These are phyloP conservation scores for Phytophthora boehmeriae DNA, from an alignment of 352 stramenopile species.

Conservation along the genomic window DNA sequence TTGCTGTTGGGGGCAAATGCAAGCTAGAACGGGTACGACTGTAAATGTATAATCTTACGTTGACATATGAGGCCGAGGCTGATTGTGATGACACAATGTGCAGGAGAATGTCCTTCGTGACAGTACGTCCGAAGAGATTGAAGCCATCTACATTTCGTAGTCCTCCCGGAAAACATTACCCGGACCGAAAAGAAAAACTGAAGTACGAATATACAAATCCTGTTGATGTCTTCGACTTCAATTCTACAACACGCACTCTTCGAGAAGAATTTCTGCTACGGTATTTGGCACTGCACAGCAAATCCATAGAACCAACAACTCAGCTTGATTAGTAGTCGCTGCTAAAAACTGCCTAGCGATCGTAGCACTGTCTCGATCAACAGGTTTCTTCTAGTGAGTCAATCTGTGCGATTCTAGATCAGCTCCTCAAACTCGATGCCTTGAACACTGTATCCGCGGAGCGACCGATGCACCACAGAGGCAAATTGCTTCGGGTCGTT, in stretches of 20 bases:
- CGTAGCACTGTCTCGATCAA: neutral
- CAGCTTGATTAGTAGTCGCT: slow-evolving; percentile 4
- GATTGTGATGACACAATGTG: slow-evolving; percentile 1
- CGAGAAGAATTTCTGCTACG: too few relatives aligned
- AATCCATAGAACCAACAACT: neutral
- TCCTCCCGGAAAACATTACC: neutral
- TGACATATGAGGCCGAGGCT: slow-evolving; percentile 1
- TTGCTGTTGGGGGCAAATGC: slow-evolving; percentile 75
- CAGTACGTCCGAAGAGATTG: slow-evolving; percentile 84
- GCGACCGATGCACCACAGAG: slow-evolving; percentile 86
- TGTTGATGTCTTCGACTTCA: too few relatives aligned
- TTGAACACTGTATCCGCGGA: slow-evolving; percentile 82
- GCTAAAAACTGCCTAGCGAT: neutral
- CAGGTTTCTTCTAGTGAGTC: slow-evolving; percentile 4
- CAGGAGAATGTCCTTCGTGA: slow-evolving; percentile 88
- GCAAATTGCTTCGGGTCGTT: slow-evolving; percentile 94
- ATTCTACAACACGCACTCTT: too few relatives aligned
- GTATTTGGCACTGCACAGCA: too few relatives aligned
- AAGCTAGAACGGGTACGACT: slow-evolving; percentile 68
- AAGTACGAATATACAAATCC: neutral
- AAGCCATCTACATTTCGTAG: slow-evolving; percentile 84
- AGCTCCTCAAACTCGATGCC: slow-evolving; percentile 86
- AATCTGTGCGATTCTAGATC: slow-evolving; percentile 47
- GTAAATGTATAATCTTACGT: neutral
- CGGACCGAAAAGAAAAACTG: neutral